A percentile compares a stretch with the other conserved stretches of the same genome.
Evolutionary conservation across 1,139 yeast genomes (phyloP).

Genomic region (Taphrina confusa): DNA sequence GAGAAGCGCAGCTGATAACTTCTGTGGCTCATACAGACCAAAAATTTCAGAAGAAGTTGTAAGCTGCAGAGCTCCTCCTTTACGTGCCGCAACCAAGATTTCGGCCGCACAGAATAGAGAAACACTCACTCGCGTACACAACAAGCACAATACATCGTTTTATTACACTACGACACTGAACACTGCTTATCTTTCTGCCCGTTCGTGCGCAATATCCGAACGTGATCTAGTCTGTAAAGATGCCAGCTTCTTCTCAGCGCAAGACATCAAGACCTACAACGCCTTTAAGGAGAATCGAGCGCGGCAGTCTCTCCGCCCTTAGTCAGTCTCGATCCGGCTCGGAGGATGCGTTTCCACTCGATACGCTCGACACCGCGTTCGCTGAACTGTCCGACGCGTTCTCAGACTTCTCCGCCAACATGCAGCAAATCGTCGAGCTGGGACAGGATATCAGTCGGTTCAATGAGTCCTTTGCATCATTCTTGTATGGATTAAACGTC

Average conservation of each 20-base stretch:
- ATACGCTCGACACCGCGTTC: constrained; percentile 43
- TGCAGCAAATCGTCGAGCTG: constrained; percentile 53
- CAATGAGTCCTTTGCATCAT: constrained; percentile 65
- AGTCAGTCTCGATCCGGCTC: constrained; percentile 38
- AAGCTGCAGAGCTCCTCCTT: neutral
- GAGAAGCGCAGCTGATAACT: constrained; percentile 9
- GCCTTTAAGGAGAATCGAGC: constrained; percentile 43
- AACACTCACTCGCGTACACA: too few relatives aligned
- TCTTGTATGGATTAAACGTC: constrained; percentile 63
- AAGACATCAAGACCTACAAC: constrained; percentile 42
- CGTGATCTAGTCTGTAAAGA: too few relatives aligned
- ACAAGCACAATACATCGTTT: neutral
- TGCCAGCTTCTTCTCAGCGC: constrained; percentile 26
- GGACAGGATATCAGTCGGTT: constrained; percentile 57
- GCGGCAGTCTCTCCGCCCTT: constrained; percentile 42
- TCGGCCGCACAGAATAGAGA: too few relatives aligned
- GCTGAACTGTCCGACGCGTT: constrained; percentile 56
- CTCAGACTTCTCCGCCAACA: constrained; percentile 57
- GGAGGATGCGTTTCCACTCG: constrained; percentile 40
- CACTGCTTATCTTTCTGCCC: too few relatives aligned
- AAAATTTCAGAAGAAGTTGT: constrained; percentile 6
- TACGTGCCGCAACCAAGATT: too few relatives aligned
- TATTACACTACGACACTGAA: too few relatives aligned
- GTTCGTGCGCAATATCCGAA: too few relatives aligned
- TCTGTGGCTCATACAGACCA: constrained; percentile 14